Evolutionary conservation across 495 filamentous ascomycete species (phyloP), one percentile per base, ranked within the genome.

Genomic region (Amorphotheca resinae): DNA sequence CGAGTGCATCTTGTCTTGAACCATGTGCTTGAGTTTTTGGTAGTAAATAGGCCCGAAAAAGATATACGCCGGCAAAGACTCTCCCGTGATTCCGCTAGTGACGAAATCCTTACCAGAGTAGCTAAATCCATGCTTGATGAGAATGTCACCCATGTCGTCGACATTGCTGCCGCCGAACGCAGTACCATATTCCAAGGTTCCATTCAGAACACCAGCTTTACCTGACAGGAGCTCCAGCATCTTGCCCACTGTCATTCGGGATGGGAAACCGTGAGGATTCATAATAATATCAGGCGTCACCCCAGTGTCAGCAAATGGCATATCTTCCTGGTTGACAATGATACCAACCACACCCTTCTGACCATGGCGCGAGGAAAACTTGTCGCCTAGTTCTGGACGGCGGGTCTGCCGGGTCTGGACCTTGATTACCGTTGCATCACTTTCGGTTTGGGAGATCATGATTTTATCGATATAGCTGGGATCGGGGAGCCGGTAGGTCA

Each of bases 11-110:
- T 99, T 99, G 55, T 99, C 91, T 59, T 94, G 86, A 22, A 99
- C 91, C 91, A 99, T 99, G 75, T 99, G 91, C 75, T 96, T 99
- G 33, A 99, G 77, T 53, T 95, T 94, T 70, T 99, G 91, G 71
- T 99, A 99, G 71, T 93, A 99, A 63, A 95, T 96, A 3, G 91
- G 91, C 0, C 91, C 91, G 53, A 89, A 93, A 72, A 95, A 99
- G 62, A 99, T 88, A 57, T 99, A 96, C 28, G 87, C 87, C 34
- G 89, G 84, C 15, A 95, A 71, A 1, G 82, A 72, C 64, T 96
- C 89, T 53, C 91, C 91, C 0, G 93, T 96, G 59, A 96, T 94
- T 34, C 89, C 89, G 2, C 77, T 84, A 1, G 89, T 96, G 41
- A 99, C 76, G 64, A 86, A 93, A 60, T 99, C 91, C 53, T 96